Evolutionary conservation across 2,329 filamentous ascomycete species (phyloP).

Genomic region (Cadophora sp.): DNA sequence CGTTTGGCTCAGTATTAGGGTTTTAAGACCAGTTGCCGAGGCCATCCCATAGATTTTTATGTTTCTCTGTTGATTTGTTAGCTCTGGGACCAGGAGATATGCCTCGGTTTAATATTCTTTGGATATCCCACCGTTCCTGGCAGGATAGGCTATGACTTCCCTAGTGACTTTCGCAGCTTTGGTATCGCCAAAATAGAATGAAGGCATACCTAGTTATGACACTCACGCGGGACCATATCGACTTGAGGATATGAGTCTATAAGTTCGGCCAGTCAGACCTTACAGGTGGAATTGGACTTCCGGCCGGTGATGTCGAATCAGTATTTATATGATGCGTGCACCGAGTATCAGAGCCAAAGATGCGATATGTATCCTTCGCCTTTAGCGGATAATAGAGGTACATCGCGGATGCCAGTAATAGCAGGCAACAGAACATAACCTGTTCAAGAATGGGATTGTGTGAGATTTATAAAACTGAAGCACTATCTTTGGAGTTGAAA

Average conservation of each 20-base stretch:
- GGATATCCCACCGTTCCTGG: constrained; percentile 70
- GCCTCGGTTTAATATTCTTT: constrained; percentile 68
- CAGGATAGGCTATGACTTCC: too few relatives aligned
- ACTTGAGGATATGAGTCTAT: constrained; percentile 20
- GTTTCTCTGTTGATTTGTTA: constrained; percentile 73
- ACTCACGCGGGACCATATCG: constrained; percentile 17
- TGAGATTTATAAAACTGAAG: background rate
- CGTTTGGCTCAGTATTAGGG: constrained; percentile 72
- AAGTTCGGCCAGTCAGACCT: background rate
- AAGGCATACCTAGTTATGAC: constrained; percentile 28
- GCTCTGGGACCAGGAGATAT: constrained; percentile 73
- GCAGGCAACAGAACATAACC: background rate
- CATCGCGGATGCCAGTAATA: background rate
- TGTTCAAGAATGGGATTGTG: background rate
- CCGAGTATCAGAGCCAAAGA: background rate
- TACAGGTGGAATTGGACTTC: constrained; percentile 32
- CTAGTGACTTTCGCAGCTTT: constrained; percentile 68
- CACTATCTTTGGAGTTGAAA: background rate
- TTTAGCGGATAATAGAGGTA: background rate
- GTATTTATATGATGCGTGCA: background rate
- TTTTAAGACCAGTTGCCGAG: constrained; percentile 68
- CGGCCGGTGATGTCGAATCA: background rate
- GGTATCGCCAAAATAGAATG: constrained; percentile 46
- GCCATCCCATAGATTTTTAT: constrained; percentile 67
- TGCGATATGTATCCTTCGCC: background rate